Conservation (phyloP, 768 basidiomycete genomes). For the Sistotremastrum suecicum region DNA sequence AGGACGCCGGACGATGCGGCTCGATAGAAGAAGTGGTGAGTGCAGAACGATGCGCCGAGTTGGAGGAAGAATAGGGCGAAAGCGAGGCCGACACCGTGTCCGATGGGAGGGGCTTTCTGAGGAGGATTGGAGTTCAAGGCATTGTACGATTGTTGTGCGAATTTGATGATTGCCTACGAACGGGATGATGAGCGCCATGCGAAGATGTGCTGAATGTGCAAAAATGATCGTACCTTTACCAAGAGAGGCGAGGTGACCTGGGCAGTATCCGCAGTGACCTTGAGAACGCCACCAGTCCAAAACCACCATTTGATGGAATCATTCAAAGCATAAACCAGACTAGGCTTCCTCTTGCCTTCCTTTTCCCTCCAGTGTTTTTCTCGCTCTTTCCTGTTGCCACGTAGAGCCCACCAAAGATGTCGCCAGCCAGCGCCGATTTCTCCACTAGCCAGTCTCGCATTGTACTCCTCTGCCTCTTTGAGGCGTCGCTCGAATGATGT, state of each 20-base stretch:
- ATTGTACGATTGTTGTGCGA: conserved; percentile 50
- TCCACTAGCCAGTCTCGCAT: conserved; percentile 49
- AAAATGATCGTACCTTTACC: conserved; percentile 48
- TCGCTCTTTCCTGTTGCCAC: conserved; percentile 30
- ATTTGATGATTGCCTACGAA: conserved; percentile 51
- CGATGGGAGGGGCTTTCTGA: conserved; percentile 25
- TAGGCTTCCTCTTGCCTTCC: conserved; percentile 48
- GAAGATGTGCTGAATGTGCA: not conserved
- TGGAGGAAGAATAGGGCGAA: conserved; percentile 60
- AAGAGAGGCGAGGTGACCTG: conserved; percentile 65
- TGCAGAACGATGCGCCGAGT: conserved; percentile 46
- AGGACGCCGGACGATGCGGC: conserved; percentile 63
- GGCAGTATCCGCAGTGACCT: conserved; percentile 52
- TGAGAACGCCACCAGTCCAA: conserved; percentile 52
- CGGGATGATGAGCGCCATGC: not conserved
- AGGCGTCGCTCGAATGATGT: conserved; percentile 47
- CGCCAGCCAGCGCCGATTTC: conserved; percentile 35
- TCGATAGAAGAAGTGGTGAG: conserved; percentile 79
- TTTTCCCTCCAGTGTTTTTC: conserved; percentile 53
- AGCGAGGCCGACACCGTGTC: conserved; percentile 59
- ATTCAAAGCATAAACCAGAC: conserved; percentile 56
- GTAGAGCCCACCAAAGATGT: conserved; percentile 46
- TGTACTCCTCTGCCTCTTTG: conserved; percentile 51
- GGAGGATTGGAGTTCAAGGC: conserved; percentile 12
- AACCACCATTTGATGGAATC: conserved; percentile 69